These are phyloP conservation scores for Citrullus amarus DNA, from an alignment of 306 rosid genomes.

Conservation along the genomic window DNA sequence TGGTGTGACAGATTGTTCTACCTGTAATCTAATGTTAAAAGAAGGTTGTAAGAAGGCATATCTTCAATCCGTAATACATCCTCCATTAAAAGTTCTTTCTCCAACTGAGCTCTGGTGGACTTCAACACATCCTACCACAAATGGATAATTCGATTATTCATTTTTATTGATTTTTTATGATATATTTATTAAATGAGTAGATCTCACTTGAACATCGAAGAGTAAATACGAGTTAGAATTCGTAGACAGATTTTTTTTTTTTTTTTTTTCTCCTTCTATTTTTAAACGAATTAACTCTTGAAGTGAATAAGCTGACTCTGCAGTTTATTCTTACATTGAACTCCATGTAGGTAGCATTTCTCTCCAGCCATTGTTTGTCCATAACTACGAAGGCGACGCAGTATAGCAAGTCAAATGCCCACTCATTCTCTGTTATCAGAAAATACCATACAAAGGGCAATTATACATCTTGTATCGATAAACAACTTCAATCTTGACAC, in stretches of 20 bases:
- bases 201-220: background rate
- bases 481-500: background rate
- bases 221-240: background rate
- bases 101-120: slow-evolving; percentile 58
- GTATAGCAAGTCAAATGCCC: slow-evolving; percentile 87
- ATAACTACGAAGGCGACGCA: slow-evolving; percentile 74
- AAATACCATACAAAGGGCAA: background rate
- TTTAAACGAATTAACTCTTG: background rate
- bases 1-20: background rate
- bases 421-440: slow-evolving; percentile 50
- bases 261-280: background rate
- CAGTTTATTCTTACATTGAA: slow-evolving; percentile 54
- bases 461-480: background rate
- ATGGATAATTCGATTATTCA: background rate
- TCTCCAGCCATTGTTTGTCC: slow-evolving; percentile 82
- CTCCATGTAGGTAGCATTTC: slow-evolving; percentile 84
- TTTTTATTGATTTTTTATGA: background rate
- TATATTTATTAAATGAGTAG: background rate
- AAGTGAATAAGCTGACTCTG: background rate
- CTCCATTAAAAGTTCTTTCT: slow-evolving; percentile 72
- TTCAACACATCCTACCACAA: slow-evolving; percentile 56
- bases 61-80: slow-evolving; percentile 74
- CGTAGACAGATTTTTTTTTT: background rate
- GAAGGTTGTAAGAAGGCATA: slow-evolving; percentile 78
- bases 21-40: slow-evolving; percentile 9